Conservation (phyloP, 1,139 yeast genomes). For the Yamadazyma mexicana region DNA sequence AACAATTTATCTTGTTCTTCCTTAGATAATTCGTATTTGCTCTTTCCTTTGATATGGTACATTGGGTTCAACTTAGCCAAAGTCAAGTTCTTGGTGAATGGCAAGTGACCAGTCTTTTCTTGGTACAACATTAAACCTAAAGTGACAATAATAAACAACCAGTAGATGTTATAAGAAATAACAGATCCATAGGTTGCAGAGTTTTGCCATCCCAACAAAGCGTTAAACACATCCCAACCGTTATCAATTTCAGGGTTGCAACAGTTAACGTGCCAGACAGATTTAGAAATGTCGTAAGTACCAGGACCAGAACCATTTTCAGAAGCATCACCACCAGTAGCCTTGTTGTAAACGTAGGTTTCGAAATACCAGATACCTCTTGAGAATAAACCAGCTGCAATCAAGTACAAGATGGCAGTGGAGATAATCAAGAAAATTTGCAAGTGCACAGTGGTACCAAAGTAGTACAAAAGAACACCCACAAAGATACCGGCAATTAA, state of each 20-base stretch:
- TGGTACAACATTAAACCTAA: slow-evolving; percentile 66
- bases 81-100: slow-evolving; percentile 47
- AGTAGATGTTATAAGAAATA: slow-evolving; percentile 77
- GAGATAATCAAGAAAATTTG: slow-evolving; percentile 79
- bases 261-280: slow-evolving; percentile 94
- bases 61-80: slow-evolving; percentile 65
- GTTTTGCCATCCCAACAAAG: slow-evolving; percentile 35
- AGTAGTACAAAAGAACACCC: slow-evolving; percentile 69
- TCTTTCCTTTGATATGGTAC: slow-evolving; percentile 68
- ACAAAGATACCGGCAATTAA: slow-evolving; percentile 68
- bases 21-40: slow-evolving; percentile 56
- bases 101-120: slow-evolving; percentile 54
- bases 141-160: slow-evolving; percentile 62
- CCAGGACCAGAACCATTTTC: slow-evolving; percentile 93
- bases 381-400: slow-evolving; percentile 86
- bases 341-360: slow-evolving; percentile 56
- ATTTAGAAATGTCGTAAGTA: slow-evolving; percentile 69
- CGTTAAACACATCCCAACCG: slow-evolving; percentile 91
- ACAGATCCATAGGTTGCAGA: slow-evolving; percentile 85
- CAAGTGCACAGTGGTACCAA: slow-evolving; percentile 74
- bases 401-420: slow-evolving; percentile 78
- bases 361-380: slow-evolving; percentile 89
- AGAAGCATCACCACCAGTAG: slow-evolving; percentile 86
- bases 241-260: slow-evolving; percentile 87
- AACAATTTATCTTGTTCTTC: slow-evolving; percentile 58